Percentiles rank a stretch among this genome's conserved stretches.
These are phyloP conservation scores for Tremella yokohamensis DNA, from an alignment of 768 basidiomycete species.

Conservation along the genomic window DNA sequence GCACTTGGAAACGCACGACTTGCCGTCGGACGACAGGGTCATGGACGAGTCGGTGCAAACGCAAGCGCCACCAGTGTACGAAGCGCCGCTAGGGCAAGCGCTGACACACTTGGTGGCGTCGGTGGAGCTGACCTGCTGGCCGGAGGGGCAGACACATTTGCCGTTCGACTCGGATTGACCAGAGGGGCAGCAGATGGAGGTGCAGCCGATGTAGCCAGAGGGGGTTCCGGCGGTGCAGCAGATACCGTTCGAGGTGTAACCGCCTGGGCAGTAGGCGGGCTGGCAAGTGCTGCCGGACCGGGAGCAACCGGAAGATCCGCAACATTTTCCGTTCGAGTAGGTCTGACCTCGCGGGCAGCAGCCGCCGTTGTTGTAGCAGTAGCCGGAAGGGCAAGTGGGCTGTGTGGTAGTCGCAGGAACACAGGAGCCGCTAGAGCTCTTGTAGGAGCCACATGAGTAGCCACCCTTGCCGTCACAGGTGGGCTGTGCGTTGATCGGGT, in stretches of 20 bases:
- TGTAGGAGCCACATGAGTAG: conserved; percentile 36
- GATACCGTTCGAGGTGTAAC: conserved; percentile 21
- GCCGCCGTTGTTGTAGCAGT: conserved; percentile 33
- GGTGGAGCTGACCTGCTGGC: conserved; percentile 12
- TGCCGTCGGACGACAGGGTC: conserved; percentile 10
- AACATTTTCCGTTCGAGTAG: conserved; percentile 36
- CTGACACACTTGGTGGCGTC: conserved; percentile 18
- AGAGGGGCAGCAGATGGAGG: conserved; percentile 33
- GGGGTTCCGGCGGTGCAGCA: conserved; percentile 26
- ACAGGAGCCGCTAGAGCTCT: conserved; percentile 27
- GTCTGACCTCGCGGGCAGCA: conserved; percentile 43
- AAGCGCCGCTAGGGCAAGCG: conserved; percentile 13
- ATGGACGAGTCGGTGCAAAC: conserved; percentile 18
- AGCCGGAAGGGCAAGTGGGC: conserved; percentile 18
- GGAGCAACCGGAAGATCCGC: conserved; percentile 27
- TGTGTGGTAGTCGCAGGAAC: conserved; percentile 8
- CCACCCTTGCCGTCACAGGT: conserved; percentile 42
- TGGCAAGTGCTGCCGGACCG: conserved; percentile 23
- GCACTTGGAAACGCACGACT: conserved; percentile 14
- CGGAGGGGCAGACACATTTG: conserved; percentile 26
- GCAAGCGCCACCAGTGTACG: conserved; percentile 15
- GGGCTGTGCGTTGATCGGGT: conserved; percentile 42
- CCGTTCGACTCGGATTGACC: conserved; percentile 33
- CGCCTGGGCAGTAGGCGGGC: conserved; percentile 21
- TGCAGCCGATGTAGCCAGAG: conserved; percentile 26